Evolutionary conservation across 2,329 filamentous ascomycete genomes (phyloP).

Genomic region (Monilinia laxa): DNA sequence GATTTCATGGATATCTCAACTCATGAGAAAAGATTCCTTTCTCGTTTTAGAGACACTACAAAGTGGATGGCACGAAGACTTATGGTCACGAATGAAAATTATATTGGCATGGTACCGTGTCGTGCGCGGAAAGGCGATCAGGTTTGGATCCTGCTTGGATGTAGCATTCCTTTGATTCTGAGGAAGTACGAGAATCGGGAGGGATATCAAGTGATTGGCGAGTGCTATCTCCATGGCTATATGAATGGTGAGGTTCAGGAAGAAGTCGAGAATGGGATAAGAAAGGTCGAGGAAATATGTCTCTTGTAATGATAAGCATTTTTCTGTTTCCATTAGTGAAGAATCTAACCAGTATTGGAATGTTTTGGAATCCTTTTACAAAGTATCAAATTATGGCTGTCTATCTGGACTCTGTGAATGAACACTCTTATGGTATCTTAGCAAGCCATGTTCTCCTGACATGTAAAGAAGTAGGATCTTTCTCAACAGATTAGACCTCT

Average conservation of each 20-base stretch:
- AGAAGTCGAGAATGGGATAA: neutral
- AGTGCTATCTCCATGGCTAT: slow-evolving; percentile 30
- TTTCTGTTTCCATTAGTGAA: slow-evolving; percentile 5
- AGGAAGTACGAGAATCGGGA: slow-evolving; percentile 19
- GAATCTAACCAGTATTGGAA: neutral
- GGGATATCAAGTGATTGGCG: slow-evolving; percentile 26
- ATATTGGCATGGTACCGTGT: slow-evolving; percentile 24
- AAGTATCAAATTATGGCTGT: no score
- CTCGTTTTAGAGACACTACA: neutral
- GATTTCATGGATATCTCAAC: slow-evolving; percentile 5
- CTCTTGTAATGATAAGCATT: slow-evolving; percentile 1
- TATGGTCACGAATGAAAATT: neutral
- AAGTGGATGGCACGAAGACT: slow-evolving; percentile 9
- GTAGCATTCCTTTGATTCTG: slow-evolving; percentile 29
- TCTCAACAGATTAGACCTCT: no score
- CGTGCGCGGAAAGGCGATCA: slow-evolving; percentile 26
- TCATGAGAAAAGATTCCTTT: neutral
- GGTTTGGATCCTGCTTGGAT: slow-evolving; percentile 29
- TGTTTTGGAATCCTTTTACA: neutral
- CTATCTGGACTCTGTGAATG: no score
- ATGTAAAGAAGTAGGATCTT: no score
- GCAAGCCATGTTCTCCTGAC: no score
- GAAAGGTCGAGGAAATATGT: slow-evolving; percentile 8
- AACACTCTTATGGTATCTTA: no score
- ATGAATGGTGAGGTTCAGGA: slow-evolving; percentile 28